These are phyloP conservation scores for Paramecium primaurelia DNA, from an alignment of 73 alveolate genomes.

Conservation along the genomic window DNA sequence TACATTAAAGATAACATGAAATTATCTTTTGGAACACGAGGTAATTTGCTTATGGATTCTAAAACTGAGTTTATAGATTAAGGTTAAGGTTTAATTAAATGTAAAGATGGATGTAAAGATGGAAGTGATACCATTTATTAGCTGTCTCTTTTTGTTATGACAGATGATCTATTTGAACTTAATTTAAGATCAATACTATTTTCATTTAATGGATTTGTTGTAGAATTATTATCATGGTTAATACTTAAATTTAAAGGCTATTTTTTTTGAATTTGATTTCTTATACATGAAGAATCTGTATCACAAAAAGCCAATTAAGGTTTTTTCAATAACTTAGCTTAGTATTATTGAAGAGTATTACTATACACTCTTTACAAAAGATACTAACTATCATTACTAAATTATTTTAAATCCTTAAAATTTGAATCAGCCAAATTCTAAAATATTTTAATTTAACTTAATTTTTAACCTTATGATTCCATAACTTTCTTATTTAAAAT, in stretches of 20 bases:
- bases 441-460: neutral
- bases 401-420: neutral
- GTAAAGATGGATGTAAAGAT: neutral
- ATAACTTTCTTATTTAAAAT: neutral
- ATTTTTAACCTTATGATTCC: neutral
- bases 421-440: neutral
- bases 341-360: neutral
- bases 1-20: slow-evolving; percentile 3
- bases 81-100: neutral
- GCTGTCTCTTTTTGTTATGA: neutral
- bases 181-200: neutral
- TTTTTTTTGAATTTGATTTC: neutral
- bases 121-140: neutral
- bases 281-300: neutral
- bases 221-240: neutral
- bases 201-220: neutral
- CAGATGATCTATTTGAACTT: neutral
- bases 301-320: neutral
- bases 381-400: neutral
- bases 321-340: neutral
- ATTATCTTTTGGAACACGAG: slow-evolving; percentile 21
- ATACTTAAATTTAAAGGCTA: neutral
- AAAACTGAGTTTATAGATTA: neutral
- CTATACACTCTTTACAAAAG: slow-evolving; percentile 6
- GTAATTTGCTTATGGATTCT: slow-evolving; percentile 16